Evolutionary conservation across 2,329 filamentous ascomycete genomes (phyloP), one percentile per base, ranked within the genome.

Genomic region (Aspergillus neotritici): DNA sequence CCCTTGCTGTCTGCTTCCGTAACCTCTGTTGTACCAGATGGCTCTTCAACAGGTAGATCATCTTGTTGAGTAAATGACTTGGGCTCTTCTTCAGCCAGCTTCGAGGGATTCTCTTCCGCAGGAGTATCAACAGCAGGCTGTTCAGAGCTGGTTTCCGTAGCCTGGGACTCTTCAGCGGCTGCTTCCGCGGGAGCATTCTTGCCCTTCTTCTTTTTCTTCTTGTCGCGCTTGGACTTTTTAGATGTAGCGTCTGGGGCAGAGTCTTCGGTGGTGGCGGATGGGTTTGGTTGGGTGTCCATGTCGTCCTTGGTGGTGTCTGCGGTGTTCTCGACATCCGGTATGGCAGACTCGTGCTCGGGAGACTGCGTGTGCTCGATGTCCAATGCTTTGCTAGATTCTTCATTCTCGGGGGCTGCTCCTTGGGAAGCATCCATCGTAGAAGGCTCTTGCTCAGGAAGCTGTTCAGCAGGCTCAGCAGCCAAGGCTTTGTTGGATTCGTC

Each of bases 161-260:
- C 33, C 13, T 14, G 13, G 5, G 39, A 31, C 6, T 34, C 44
- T 43, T 46, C 45, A 37, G 21, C 31, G n/a, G 12, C 21, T 15
- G 53, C 48, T 10, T 47, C 47, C 7, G 30, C 8, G 16, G 31
- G 30, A 14, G 46, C 36, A 13, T 31, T 29, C 41, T 48, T 48
- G 38, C 40, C 48, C 35, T 48, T 50, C 34, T 51, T 57, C 32
- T 50, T 50, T 40, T 54, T 57, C 40, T 61, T 60, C 39, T 58
- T 60, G 14, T 51, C 51, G 41, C 51, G 55, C 49, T 62, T 63
- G 4, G 51, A 40, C 34, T 57, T 58, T 41, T 55, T 56, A 41
- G 49, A 49, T 38, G 35, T 44, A 17, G 34, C 31, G n/a, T 42
- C 44, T 2, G 32, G 37, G 34, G 34, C n/a, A 15, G 45, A 13